Evolutionary conservation across 441 rosid genomes (phyloP).

Genomic region (Corymbia calophylla): DNA sequence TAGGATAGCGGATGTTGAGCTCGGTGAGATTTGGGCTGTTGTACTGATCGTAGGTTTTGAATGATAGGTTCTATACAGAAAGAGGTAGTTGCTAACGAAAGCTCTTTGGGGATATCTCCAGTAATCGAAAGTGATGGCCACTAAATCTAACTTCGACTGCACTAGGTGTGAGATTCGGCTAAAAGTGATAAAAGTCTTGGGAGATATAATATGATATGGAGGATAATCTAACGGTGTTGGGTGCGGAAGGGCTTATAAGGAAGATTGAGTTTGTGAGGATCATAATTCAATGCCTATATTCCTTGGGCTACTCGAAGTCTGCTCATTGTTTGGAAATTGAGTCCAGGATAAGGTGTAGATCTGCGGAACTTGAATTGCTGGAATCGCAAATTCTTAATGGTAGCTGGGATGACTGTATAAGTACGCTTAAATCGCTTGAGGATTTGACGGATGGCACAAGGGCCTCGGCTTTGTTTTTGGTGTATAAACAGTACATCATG

Average conservation of each 20-base stretch:
- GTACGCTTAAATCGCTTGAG: slow-evolving; percentile 24
- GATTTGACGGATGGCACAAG: slow-evolving; percentile 36
- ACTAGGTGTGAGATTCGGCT: background rate
- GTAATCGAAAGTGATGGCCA: background rate
- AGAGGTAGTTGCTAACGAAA: background rate
- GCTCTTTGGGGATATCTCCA: background rate
- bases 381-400: slow-evolving; percentile 57
- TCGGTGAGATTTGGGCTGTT: background rate
- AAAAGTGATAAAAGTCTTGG: background rate
- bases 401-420: slow-evolving; percentile 57
- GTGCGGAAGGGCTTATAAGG: slow-evolving; percentile 53
- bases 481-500: slow-evolving; percentile 54
- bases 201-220: slow-evolving; percentile 33
- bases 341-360: slow-evolving; percentile 45
- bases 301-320: slow-evolving; percentile 60
- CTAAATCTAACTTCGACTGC: background rate
- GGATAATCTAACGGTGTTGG: slow-evolving; percentile 31
- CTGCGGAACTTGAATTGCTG: slow-evolving; percentile 36
- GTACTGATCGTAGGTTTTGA: background rate
- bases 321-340: slow-evolving; percentile 65
- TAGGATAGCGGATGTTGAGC: background rate
- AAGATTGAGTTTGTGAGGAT: slow-evolving; percentile 58
- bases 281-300: slow-evolving; percentile 62
- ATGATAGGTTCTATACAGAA: background rate
- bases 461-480: slow-evolving; percentile 48